Evolutionary conservation across 352 stramenopile genomes (phyloP), one percentile per base, ranked within the genome.

Genomic region (Phytophthora tubulina): DNA sequence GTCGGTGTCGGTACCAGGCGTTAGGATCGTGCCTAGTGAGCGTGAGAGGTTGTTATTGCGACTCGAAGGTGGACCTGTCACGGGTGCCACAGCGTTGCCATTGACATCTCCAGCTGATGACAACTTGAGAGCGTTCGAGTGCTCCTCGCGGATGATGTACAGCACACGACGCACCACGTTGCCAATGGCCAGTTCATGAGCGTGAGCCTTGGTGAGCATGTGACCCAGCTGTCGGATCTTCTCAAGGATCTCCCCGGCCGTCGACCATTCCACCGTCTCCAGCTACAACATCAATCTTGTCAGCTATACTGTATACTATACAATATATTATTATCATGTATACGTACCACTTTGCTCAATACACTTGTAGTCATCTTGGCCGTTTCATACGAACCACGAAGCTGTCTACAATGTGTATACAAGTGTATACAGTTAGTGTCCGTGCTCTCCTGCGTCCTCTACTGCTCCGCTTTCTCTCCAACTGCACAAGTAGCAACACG

Each of bases 81-180:
- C 36, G 9, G 70, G 60, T 21, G 55, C 73, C 4, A 57, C 57
- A 14, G 69, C 46, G 15, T 39, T 60, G 6, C 51, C 32, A 41
- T 71, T 76, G 35, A 14, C 73, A 2, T 52, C 42, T 42, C 41
- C 67, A 39, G 65, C 55, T 2, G 71, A 63, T 39, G 78, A 73
- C 38, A 81, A 56, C 72, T 95, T 96, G 27, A 91, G 68, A 13
- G 85, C 88, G 61, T 89, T 93, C 42, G 84, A 77, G 50, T 96
- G 82, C 73, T 97, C 91, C 66, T 97, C 91, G 13, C 91, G 89
- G 60, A 97, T 95, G 63, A 97, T 89, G 73, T 93, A 95, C 32
- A 97, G 82, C 61, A 97, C 90, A 39, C 90, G 88, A 49, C 91
- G 88, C 68, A 97, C 89, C 27, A 97, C 91, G 74, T 97, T 97